Percentiles rank a stretch among this genome's conserved stretches.
phyloP scores from a whole-genome alignment of 2,329 filamentous ascomycete genomes.

The Epichloe glyceriae region DNA sequence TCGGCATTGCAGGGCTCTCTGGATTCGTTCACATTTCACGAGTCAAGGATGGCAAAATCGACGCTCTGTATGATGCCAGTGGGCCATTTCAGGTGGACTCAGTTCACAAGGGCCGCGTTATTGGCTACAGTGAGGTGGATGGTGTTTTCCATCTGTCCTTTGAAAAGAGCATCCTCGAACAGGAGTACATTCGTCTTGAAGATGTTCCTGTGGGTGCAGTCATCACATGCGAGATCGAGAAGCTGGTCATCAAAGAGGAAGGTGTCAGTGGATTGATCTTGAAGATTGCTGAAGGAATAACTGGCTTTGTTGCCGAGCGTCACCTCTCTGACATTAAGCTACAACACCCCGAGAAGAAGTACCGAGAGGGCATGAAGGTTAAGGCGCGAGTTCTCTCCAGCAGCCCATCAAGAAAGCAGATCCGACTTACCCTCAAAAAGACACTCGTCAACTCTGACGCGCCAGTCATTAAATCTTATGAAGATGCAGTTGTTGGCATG shows the following conservation, averaged over 20 bases:
- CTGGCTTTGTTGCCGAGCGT: conserved; percentile 74
- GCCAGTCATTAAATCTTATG: conserved; percentile 63
- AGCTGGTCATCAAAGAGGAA: conserved; percentile 63
- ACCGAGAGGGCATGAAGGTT: conserved; percentile 71
- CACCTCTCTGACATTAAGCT: conserved; percentile 82
- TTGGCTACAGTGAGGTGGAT: conserved; percentile 80
- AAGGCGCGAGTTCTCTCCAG: conserved; percentile 77
- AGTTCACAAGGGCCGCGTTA: conserved; percentile 65
- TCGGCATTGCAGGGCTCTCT: conserved; percentile 50
- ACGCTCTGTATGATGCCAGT: conserved; percentile 61
- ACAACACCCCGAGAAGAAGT: conserved; percentile 92
- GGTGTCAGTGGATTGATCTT: conserved; percentile 74
- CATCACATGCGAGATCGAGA: conserved; percentile 74
- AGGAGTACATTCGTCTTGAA: conserved; percentile 81
- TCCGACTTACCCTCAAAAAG: conserved; percentile 89
- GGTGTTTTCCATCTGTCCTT: conserved; percentile 77
- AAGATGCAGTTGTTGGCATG: conserved; percentile 58
- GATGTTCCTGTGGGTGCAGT: conserved; percentile 73
- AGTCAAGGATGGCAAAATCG: conserved; percentile 80
- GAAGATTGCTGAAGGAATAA: conserved; percentile 73
- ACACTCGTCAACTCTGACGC: conserved; percentile 81
- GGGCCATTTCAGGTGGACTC: conserved; percentile 71
- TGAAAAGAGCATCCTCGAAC: conserved; percentile 68
- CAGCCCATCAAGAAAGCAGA: conserved; percentile 59
- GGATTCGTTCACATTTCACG: conserved; percentile 93